phyloP scores from a whole-genome alignment of 78 protist genomes.

The Dictyostelium firmibasis region DNA sequence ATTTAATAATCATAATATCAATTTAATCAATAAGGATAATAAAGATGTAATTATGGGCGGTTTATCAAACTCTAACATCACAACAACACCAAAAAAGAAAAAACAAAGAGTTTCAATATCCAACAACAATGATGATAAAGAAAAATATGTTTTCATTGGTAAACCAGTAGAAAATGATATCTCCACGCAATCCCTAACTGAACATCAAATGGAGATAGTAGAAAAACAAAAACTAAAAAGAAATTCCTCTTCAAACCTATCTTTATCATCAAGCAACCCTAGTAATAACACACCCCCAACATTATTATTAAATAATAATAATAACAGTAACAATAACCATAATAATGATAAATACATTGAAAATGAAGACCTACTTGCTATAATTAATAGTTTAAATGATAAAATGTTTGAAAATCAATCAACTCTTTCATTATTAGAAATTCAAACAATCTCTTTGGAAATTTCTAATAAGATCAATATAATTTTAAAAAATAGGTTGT shows the following conservation, averaged over 20 bases:
- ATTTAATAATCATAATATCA: background rate
- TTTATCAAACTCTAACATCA: background rate
- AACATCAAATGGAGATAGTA: constrained; percentile 14
- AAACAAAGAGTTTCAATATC: background rate
- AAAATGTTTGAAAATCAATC: constrained; percentile 30
- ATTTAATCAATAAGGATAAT: background rate
- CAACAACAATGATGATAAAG: background rate
- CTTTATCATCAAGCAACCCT: background rate
- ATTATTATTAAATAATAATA: background rate
- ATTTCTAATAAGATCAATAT: background rate
- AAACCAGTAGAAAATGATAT: background rate
- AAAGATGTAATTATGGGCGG: background rate
- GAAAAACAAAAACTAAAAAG: constrained; percentile 7
- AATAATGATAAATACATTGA: background rate
- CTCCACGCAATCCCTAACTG: constrained; percentile 19
- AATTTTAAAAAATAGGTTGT: constrained; percentile 1
- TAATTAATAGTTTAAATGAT: background rate
- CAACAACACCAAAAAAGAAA: background rate
- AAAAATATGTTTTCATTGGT: background rate
- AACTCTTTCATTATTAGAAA: constrained; percentile 1
- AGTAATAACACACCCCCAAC: background rate
- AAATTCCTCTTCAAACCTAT: background rate
- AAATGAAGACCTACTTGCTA: background rate
- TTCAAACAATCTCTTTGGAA: background rate
- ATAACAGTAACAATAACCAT: background rate